Base-by-base conservation (phyloP, 108 stramenopile species). In the Stephanodiscus triporus region DNA sequence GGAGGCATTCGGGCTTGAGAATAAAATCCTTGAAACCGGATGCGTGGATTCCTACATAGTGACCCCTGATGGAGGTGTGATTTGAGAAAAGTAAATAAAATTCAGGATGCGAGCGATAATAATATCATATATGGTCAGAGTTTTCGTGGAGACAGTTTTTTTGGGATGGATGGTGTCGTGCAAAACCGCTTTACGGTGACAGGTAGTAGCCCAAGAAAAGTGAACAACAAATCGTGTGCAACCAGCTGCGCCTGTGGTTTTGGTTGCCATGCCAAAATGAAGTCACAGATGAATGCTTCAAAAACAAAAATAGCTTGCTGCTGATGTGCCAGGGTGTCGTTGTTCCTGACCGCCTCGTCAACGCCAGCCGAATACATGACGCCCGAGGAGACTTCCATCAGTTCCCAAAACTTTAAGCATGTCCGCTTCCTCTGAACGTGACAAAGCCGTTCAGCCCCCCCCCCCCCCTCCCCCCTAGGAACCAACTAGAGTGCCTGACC, bases 11-110 rank as follows among this genome's bases (percentile, higher is more conserved):
- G n/a, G 99, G 98, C 81, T 99, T 99, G 42, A 99, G 83, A 56
- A 99, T 84, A 63, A 99, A 99, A 80, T 99, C 99, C 75, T 97
- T 93, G 86, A 99, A 99, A 26, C 97, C 97, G 20, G 96, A 97
- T 10, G 97, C 97, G 68, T 99, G 98, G 72, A 99, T 97, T 60
- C 97, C 98, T 38, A 97, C 98, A 75, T 99, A 99, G 84, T 98
- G 97, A 29, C 98, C 99, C 89, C 95, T 61, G 30, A 61, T 61
- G 78, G 32, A 27, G 26, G 16, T 19, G 60, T n/a, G n/a, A n/a
- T n/a, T 26, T 27, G 43, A 45, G 63, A 45, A 42, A n/a, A 51
- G 27, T 57, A 59, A 51, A 38, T 24, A 14, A 48, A 69, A 67
- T 45, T 40, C 16, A 57, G 37, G 72, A 42, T 53, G 50, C 53